phyloP scores from a whole-genome alignment of 441 rosid species.

The Lepidium campestre region DNA sequence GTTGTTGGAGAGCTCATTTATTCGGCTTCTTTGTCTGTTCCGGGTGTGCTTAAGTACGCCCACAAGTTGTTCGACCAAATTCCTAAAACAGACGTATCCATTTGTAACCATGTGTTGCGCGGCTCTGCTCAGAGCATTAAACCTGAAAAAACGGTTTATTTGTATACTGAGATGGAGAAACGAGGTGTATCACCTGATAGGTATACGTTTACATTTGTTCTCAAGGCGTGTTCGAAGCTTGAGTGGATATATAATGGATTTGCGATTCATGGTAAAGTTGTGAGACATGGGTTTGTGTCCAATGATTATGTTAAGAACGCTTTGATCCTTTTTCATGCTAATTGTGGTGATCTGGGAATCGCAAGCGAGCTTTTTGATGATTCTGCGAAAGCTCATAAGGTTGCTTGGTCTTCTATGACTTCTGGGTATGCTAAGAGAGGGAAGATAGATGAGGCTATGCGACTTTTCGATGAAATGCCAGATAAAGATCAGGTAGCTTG shows the following conservation, averaged over 20 bases:
- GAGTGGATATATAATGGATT: constrained; percentile 48
- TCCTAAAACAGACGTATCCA: constrained; percentile 51
- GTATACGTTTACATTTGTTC: constrained; percentile 63
- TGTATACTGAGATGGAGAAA: constrained; percentile 58
- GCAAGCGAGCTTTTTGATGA: constrained; percentile 46
- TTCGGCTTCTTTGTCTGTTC: constrained; percentile 35
- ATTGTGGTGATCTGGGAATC: constrained; percentile 53
- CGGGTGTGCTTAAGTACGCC: constrained; percentile 54
- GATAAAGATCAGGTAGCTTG: constrained; percentile 60
- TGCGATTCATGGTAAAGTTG: constrained; percentile 58
- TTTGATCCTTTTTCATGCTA: constrained; percentile 65
- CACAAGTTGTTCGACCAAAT: constrained; percentile 67
- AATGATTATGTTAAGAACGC: constrained; percentile 62
- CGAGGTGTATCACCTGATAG: constrained; percentile 44
- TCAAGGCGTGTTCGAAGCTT: constrained; percentile 73
- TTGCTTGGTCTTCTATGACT: constrained; percentile 63
- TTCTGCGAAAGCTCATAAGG: constrained; percentile 44
- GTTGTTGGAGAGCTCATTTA: constrained; percentile 64
- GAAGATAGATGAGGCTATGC: constrained; percentile 36
- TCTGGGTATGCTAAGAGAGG: constrained; percentile 65
- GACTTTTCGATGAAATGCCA: constrained; percentile 52
- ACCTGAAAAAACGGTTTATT: constrained; percentile 34
- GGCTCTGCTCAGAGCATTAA: constrained; percentile 61
- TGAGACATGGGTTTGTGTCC: constrained; percentile 52
- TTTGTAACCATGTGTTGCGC: constrained; percentile 64